Conservation (phyloP, 306 rosid species). For the Medicago ruthenica region DNA sequence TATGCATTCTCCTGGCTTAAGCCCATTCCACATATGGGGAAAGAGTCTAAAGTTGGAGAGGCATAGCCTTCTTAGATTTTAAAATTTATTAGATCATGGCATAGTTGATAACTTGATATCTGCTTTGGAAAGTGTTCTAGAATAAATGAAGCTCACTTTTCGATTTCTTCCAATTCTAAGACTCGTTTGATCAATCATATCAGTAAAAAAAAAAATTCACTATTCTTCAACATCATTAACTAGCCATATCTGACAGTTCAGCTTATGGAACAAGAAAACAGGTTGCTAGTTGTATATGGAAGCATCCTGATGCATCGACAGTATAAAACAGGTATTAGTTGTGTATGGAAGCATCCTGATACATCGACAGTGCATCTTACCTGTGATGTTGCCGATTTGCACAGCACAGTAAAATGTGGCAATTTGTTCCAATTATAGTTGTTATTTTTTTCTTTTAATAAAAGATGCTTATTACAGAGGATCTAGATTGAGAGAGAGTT, state of each 20-base stretch:
- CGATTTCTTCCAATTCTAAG: slow-evolving; percentile 3
- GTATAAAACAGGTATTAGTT: slow-evolving; percentile 71
- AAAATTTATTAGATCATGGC: slow-evolving; percentile 17
- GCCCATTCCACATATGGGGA: slow-evolving; percentile 22
- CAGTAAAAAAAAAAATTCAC: neutral
- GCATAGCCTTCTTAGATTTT: slow-evolving; percentile 29
- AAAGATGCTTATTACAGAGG: slow-evolving; percentile 31
- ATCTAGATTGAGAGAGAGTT: neutral
- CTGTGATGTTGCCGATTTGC: slow-evolving; percentile 47
- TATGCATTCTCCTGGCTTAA: slow-evolving; percentile 29
- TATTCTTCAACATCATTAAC: slow-evolving; percentile 1
- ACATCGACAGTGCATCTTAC: slow-evolving; percentile 59
- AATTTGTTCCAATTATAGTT: slow-evolving; percentile 7
- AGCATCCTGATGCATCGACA: slow-evolving; percentile 63
- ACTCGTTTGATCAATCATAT: slow-evolving; percentile 13
- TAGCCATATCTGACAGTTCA: slow-evolving; percentile 30
- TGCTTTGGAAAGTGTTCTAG: slow-evolving; percentile 14
- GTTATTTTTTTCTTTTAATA: slow-evolving; percentile 36
- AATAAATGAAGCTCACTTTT: slow-evolving; percentile 4
- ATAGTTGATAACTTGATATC: slow-evolving; percentile 3
- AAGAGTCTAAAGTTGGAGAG: slow-evolving; percentile 21
- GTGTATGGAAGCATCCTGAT: slow-evolving; percentile 84
- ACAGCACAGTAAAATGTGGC: slow-evolving; percentile 25
- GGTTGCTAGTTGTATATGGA: slow-evolving; percentile 82
- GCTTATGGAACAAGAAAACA: slow-evolving; percentile 38